A percentile compares a stretch with the other conserved stretches of the same genome.
These are phyloP conservation scores for Candida piceae DNA, from an alignment of 805 yeast species.

Conservation along the genomic window DNA sequence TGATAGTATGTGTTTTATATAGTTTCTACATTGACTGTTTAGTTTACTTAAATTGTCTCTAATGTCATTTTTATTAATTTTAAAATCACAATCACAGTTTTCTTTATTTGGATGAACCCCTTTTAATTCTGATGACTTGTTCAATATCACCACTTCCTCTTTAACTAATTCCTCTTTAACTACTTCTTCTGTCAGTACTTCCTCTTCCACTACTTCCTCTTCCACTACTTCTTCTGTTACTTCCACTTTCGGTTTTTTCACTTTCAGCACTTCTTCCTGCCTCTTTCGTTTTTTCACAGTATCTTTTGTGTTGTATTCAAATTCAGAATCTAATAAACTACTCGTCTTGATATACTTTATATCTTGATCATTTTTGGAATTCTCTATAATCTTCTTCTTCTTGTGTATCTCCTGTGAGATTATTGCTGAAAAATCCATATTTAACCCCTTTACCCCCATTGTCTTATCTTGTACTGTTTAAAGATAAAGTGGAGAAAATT, in stretches of 20 bases:
- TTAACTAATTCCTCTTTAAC: no score
- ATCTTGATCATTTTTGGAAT: background rate
- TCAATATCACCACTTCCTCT: no score
- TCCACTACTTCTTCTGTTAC: background rate
- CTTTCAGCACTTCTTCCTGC: slow-evolving; percentile 1
- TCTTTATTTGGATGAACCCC: background rate
- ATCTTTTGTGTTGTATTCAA: slow-evolving; percentile 3
- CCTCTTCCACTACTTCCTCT: background rate
- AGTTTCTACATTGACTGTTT: slow-evolving; percentile 40
- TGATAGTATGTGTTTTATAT: slow-evolving; percentile 37
- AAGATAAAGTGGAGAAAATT: background rate
- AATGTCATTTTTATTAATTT: slow-evolving; percentile 30
- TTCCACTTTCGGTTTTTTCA: slow-evolving; percentile 1
- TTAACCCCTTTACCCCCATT: background rate
- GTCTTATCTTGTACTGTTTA: background rate
- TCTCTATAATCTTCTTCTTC: slow-evolving; percentile 31
- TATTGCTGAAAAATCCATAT: slow-evolving; percentile 45
- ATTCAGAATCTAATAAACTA: slow-evolving; percentile 8
- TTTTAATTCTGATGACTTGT: no score
- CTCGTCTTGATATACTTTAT: slow-evolving; percentile 9
- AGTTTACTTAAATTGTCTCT: slow-evolving; percentile 29
- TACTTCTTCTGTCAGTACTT: no score
- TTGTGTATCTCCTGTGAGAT: slow-evolving; percentile 44
- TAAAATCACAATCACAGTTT: no score
- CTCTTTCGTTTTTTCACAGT: background rate